Conservation (phyloP, 1,284 basidiomycete genomes). For the Anthracocystis walkeri region DNA sequence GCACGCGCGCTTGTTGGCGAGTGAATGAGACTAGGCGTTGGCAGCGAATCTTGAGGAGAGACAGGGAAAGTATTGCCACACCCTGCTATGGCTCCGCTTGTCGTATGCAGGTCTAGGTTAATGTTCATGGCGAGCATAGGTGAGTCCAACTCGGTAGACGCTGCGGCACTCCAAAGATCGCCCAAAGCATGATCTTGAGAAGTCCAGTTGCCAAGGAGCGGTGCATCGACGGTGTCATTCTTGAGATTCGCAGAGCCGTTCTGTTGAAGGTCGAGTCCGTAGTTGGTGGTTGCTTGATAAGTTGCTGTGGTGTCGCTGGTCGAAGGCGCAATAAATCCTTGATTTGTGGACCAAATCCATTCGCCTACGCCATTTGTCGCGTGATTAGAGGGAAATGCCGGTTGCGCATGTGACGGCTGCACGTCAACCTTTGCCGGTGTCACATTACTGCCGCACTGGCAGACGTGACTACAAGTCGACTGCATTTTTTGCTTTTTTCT, state of each 20-base stretch:
- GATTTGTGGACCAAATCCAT: constrained; percentile 21
- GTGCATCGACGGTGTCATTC: neutral
- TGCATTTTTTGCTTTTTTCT: constrained; percentile 7
- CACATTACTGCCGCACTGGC: constrained; percentile 16
- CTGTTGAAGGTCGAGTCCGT: neutral
- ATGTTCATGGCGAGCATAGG: constrained; percentile 4
- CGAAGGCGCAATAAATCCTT: constrained; percentile 12
- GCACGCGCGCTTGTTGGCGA: constrained; percentile 11
- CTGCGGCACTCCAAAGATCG: neutral
- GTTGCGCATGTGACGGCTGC: constrained; percentile 6
- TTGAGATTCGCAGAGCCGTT: neutral
- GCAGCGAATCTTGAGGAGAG: constrained; percentile 12
- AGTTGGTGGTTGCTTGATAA: neutral
- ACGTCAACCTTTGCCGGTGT: neutral
- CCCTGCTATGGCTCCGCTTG: neutral
- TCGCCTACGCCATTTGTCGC: constrained; percentile 3
- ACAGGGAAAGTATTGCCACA: neutral
- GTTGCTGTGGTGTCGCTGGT: constrained; percentile 2
- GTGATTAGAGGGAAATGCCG: neutral
- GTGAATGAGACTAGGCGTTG: constrained; percentile 17
- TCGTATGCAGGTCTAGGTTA: constrained; percentile 9
- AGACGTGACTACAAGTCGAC: constrained; percentile 16
- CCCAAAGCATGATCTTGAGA: constrained; percentile 1
- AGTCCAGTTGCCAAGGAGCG: constrained; percentile 7
- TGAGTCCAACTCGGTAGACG: constrained; percentile 4